Evolutionary conservation across 2,329 filamentous ascomycete genomes (phyloP).

Genomic region (Calonectria multiphialidica): DNA sequence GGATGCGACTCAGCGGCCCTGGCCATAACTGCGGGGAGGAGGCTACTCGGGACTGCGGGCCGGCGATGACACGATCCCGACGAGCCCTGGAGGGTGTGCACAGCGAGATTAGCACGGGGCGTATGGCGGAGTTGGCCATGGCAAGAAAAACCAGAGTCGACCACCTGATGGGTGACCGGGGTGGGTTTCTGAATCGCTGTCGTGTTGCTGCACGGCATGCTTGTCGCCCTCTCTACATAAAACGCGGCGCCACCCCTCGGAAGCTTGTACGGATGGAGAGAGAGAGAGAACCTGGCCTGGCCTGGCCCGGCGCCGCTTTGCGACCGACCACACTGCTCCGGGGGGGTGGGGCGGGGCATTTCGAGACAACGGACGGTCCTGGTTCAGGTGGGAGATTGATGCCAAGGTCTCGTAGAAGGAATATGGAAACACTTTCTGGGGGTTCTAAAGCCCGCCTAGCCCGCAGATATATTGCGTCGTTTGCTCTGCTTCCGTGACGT

Average conservation of each 20-base stretch:
- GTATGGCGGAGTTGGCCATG: constrained; percentile 14
- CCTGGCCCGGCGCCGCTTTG: not conserved
- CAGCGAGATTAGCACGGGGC: constrained; percentile 40
- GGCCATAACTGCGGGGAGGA: not conserved
- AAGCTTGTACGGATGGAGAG: not conserved
- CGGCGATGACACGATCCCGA: constrained; percentile 21
- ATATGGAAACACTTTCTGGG: not conserved
- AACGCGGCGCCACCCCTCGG: not conserved
- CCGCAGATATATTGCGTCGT: not conserved
- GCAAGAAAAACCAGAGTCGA: constrained; percentile 1
- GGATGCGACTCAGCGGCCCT: not conserved
- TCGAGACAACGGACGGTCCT: constrained; percentile 7
- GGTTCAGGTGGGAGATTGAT: constrained; percentile 6
- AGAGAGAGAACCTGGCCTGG: too few relatives aligned
- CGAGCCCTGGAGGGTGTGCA: constrained; percentile 12
- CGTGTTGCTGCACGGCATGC: not conserved
- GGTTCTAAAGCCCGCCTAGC: not conserved
- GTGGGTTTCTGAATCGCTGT: not conserved
- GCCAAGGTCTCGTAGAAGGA: not conserved
- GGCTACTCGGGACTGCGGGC: constrained; percentile 34
- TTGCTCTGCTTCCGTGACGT: not conserved
- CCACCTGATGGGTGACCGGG: not conserved
- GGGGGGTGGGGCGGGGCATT: not conserved
- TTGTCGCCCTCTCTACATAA: not conserved
- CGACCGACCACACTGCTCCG: not conserved